Evolutionary conservation across 169 alveolate species (phyloP).

Genomic region (Cryptosporidium sp.): DNA sequence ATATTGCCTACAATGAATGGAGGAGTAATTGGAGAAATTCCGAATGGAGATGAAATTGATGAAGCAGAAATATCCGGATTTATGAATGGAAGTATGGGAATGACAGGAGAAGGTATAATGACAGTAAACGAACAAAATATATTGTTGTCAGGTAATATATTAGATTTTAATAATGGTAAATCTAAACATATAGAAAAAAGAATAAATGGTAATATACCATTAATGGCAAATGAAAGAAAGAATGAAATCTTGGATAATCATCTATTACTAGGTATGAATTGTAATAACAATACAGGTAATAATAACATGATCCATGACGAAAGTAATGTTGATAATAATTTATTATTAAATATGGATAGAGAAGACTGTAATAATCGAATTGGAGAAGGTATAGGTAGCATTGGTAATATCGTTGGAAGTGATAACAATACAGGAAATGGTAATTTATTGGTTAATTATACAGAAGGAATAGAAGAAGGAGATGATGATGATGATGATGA

Average conservation of each 20-base stretch:
- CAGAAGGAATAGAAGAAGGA: not conserved
- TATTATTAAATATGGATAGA: not conserved
- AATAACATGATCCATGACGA: conserved; percentile 4
- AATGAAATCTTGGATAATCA: conserved; percentile 5
- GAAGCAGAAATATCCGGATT: conserved; percentile 59
- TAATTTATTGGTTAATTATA: not conserved
- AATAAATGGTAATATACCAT: not conserved
- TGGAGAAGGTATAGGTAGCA: not conserved
- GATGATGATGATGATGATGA: conserved; percentile 29
- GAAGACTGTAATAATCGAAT: not conserved
- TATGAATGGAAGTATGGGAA: conserved; percentile 31
- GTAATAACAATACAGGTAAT: not conserved
- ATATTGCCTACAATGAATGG: not conserved
- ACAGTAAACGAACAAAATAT: not conserved
- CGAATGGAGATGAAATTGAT: conserved; percentile 33
- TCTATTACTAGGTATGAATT: conserved; percentile 16
- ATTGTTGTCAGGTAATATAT: conserved; percentile 1
- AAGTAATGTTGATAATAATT: not conserved
- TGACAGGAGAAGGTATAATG: conserved; percentile 7
- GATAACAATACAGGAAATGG: not conserved
- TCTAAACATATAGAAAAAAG: not conserved
- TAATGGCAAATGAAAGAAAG: conserved; percentile 5
- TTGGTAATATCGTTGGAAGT: not conserved
- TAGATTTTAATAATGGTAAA: not conserved
- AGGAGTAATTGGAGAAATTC: conserved; percentile 6